Evolutionary conservation across 1,139 yeast species (phyloP).

Genomic region (Pichia sp.): DNA sequence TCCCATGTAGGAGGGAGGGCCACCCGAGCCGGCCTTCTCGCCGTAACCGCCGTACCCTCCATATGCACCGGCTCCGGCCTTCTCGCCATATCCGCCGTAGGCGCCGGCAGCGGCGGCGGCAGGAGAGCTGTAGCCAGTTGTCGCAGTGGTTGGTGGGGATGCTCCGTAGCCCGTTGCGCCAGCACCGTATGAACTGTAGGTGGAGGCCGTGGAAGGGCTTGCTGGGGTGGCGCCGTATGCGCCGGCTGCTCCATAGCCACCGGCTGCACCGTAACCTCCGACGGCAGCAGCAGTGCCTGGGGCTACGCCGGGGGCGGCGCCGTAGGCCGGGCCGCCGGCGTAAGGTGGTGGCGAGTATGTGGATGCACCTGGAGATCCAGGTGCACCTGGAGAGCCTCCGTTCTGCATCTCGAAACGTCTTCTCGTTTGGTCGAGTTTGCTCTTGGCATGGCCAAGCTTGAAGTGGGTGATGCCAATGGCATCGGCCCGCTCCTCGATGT

Average conservation of each 20-base stretch:
- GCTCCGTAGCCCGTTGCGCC: slow-evolving; percentile 6
- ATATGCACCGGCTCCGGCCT: slow-evolving; percentile 16
- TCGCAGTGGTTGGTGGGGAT: slow-evolving; percentile 15
- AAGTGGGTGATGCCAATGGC: slow-evolving; percentile 84
- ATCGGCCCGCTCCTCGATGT: slow-evolving; percentile 84
- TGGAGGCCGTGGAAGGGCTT: slow-evolving; percentile 10
- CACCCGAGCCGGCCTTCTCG: slow-evolving; percentile 1
- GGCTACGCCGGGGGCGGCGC: slow-evolving; percentile 3
- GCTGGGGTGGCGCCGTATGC: slow-evolving; percentile 9
- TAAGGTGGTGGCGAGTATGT: slow-evolving; percentile 8
- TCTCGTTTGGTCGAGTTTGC: slow-evolving; percentile 75
- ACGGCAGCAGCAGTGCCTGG: slow-evolving; percentile 10
- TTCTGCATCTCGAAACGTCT: slow-evolving; percentile 58
- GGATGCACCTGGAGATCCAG: neutral
- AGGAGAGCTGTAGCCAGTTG: slow-evolving; percentile 15
- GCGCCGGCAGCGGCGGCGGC: slow-evolving; percentile 3
- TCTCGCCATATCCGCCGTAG: slow-evolving; percentile 10
- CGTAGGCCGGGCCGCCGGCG: slow-evolving; percentile 15
- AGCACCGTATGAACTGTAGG: slow-evolving; percentile 14
- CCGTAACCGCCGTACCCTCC: slow-evolving; percentile 1
- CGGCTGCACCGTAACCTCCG: slow-evolving; percentile 16
- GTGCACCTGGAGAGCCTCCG: slow-evolving; percentile 31
- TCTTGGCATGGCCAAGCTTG: slow-evolving; percentile 81
- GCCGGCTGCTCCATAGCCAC: slow-evolving; percentile 7
- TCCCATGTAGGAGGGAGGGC: slow-evolving; percentile 2